Evolutionary conservation across 2,329 filamentous ascomycete species (phyloP), one percentile per base, ranked within the genome.

Genomic region (Arachnomyces sp.): DNA sequence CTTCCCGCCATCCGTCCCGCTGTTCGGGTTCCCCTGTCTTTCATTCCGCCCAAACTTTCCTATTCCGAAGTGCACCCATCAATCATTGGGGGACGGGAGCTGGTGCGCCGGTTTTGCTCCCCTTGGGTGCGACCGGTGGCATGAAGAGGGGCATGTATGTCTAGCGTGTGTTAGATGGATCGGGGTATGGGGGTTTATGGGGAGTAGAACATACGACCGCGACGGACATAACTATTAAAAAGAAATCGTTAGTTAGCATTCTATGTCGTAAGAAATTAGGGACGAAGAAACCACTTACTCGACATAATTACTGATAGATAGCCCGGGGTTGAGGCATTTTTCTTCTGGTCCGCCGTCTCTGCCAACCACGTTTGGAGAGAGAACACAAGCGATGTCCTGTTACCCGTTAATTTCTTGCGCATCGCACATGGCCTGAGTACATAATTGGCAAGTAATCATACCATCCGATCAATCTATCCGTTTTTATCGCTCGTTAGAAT

Each of bases 231-330:
- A 78, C 77, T 81, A 45, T 44, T 40, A 39, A 30, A n/a, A 15
- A 30, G 14, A 20, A 20, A 39, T 53, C 42, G 52, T 51, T 43
- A 38, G 30, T 43, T 39, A 46, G 45, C 39, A 29, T 25, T 29
- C 35, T 9, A 18, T 8, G n/a, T 17, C 9, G 7, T 44, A 11
- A 20, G 9, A 35, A 18, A n/a, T n/a, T n/a, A 34, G 6, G 13
- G 15, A 17, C 13, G 11, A 16, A 15, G 36, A 40, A 14, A 36
- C 12, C 31, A 74, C 80, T 54, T 71, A 87, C 83, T 56, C 14
- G 84, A 79, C 84, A 93, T 92, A 62, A 80, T 74, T 41, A 92
- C 79, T 41, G 79, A 80, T 64, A 92, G 81, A 59, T 78, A 79
- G 38, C 71, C 76, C 2, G 89, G 87, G 4, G 85, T 89, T 34